These are phyloP conservation scores for Brassica rapa DNA, from an alignment of 345 rosid genomes.

Conservation along the genomic window DNA sequence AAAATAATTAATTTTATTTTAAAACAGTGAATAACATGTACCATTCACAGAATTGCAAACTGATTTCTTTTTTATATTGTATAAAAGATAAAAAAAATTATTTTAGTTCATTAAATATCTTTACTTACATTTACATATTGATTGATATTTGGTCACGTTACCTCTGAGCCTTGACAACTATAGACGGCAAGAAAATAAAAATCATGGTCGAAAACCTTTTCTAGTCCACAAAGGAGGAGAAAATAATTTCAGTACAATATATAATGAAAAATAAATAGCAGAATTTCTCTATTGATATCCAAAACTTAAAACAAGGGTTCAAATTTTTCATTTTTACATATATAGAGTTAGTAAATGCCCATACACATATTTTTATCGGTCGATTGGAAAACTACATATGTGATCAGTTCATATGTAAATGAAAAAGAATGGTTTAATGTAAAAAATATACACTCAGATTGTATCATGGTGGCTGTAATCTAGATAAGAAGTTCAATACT, in stretches of 20 bases:
- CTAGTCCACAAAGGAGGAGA: neutral
- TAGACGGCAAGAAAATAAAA: conserved; percentile 15
- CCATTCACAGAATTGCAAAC: no score
- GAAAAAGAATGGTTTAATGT: neutral
- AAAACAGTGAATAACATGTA: no score
- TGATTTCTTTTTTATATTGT: no score
- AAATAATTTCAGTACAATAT: neutral
- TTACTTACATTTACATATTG: conserved; percentile 1
- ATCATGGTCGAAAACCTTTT: neutral
- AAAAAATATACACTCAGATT: neutral
- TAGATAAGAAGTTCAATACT: neutral
- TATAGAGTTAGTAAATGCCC: neutral
- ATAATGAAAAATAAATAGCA: neutral
- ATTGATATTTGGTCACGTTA: neutral
- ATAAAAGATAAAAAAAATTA: no score
- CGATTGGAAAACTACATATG: neutral
- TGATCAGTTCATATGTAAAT: neutral
- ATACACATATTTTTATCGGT: neutral
- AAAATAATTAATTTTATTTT: no score
- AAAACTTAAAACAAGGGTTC: neutral
- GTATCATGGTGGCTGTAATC: neutral
- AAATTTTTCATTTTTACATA: neutral
- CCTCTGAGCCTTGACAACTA: conserved; percentile 8
- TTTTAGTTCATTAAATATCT: neutral
- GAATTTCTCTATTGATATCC: neutral